These are phyloP conservation scores for Exidia glandulosa DNA, from an alignment of 768 basidiomycete genomes.

Conservation along the genomic window DNA sequence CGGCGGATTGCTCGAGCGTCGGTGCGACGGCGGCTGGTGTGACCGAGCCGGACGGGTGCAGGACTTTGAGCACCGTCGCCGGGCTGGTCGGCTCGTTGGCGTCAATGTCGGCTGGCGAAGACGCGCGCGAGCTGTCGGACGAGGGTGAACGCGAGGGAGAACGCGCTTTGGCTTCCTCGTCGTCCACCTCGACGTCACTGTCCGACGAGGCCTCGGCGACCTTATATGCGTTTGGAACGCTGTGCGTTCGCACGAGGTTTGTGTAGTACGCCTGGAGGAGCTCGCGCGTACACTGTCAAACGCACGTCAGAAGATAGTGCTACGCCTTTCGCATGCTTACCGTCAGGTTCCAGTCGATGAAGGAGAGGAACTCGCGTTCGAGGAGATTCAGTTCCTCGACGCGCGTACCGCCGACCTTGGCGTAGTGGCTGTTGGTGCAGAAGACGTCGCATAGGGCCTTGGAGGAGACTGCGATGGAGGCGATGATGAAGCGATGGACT, in stretches of 20 bases:
- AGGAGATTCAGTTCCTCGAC: conserved; percentile 85
- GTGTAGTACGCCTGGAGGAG: conserved; percentile 88
- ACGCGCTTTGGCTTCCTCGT: background rate
- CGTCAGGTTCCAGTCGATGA: conserved; percentile 90
- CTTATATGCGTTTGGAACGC: conserved; percentile 12
- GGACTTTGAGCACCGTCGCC: background rate
- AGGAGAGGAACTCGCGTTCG: conserved; percentile 84
- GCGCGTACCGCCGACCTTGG: conserved; percentile 91
- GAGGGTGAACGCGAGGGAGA: background rate
- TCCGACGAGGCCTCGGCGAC: background rate
- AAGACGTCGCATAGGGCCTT: conserved; percentile 95
- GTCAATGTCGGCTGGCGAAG: background rate
- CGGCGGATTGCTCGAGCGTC: background rate
- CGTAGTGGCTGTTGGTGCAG: conserved; percentile 89
- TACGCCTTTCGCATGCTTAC: conserved; percentile 38
- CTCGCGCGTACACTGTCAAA: conserved; percentile 74
- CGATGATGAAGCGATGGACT: conserved; percentile 94
- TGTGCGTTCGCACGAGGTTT: conserved; percentile 83
- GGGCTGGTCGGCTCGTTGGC: background rate
- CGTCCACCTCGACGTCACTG: background rate
- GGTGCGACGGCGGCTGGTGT: background rate
- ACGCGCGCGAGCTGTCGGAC: no score
- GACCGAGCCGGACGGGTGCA: background rate
- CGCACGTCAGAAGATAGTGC: background rate
- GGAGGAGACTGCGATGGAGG: conserved; percentile 82